Base-by-base conservation (phyloP, 768 basidiomycete species). In the Lactarius trivialis region DNA sequence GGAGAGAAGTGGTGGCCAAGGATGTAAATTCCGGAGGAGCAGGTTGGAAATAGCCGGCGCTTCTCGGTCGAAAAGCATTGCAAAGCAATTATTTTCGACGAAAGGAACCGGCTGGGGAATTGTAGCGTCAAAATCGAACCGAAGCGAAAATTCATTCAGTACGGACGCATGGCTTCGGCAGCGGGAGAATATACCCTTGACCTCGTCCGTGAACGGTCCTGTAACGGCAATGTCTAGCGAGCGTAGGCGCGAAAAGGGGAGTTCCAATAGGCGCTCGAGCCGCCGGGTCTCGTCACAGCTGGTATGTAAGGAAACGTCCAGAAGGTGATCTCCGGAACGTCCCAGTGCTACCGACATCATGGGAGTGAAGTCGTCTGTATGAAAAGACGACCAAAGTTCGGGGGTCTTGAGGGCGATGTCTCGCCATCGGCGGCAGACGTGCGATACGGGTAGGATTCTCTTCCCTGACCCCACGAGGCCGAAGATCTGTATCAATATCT, bases 151-250 rank as follows among this genome's bases (percentile, higher is more conserved):
- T 55, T 59, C 57, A 55, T 55, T 63, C 52, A 63, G 62, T 59
- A 63, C 45, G 54, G 62, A 41, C 21, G 62, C 62, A 43, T 48
- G 52, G 57, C 45, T 53, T 57, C 52, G 52, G 57, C 62, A 63
- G 58, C 62, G 62, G 30, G 62, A 55, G 62, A 63, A 55, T 48
- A 63, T 55, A 54, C 52, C 61, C 61, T 63, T 63, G 56, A 63
- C 62, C 62, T 63, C 62, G 45, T 63, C 62, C 19, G 52, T 63
- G 48, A 63, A 59, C 0, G 62, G 57, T 12, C 62, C 57, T 8
- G 52, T 37, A 17, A 59, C 30, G 28, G 30, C 32, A 2, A 58
- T 7, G 56, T 63, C 62, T 8, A 63, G 45, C 45, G 57, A 48
- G 19, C 57, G 52, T 15, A 55, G 34, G 19, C 57, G 57, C 21